These are phyloP conservation scores for Aspergillus pseudonomiae DNA, from an alignment of 2,329 filamentous ascomycete species.

Conservation along the genomic window DNA sequence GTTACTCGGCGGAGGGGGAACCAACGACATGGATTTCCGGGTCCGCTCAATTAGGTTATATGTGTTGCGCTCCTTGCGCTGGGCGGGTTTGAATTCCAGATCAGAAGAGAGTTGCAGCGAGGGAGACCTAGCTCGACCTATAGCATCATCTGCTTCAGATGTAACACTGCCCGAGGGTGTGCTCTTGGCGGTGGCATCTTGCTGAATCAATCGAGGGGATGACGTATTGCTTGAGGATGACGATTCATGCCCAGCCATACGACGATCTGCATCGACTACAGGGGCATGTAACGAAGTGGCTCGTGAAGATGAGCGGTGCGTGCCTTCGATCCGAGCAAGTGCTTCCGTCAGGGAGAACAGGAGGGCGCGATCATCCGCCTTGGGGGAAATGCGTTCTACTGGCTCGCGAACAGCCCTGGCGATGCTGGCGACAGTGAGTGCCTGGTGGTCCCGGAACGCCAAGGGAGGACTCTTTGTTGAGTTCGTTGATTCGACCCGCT, in stretches of 20 bases:
- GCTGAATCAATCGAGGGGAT: background rate
- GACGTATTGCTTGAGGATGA: background rate
- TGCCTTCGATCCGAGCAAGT: conserved; percentile 33
- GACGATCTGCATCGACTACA: background rate
- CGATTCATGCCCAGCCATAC: background rate
- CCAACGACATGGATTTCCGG: conserved; percentile 74
- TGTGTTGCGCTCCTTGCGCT: conserved; percentile 19
- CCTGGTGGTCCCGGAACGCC: conserved; percentile 41
- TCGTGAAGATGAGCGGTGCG: conserved; percentile 15
- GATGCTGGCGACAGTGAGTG: conserved; percentile 42
- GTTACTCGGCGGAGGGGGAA: conserved; percentile 43
- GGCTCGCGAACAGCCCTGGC: conserved; percentile 38
- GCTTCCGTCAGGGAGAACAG: conserved; percentile 39
- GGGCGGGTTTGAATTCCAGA: conserved; percentile 7
- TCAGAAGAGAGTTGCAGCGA: conserved; percentile 11
- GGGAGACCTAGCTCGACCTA: conserved; percentile 1
- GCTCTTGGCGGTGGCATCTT: background rate
- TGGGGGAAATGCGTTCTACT: conserved; percentile 24
- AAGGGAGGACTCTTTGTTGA: conserved; percentile 22
- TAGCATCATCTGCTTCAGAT: background rate
- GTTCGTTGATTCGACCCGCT: conserved; percentile 8
- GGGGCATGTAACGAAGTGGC: conserved; percentile 3
- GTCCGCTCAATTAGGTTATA: conserved; percentile 74
- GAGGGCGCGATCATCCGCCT: conserved; percentile 35
- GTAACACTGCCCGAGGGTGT: background rate